Conservation (phyloP, 2,329 filamentous ascomycete genomes). For the Cladophialophora carrionii region DNA sequence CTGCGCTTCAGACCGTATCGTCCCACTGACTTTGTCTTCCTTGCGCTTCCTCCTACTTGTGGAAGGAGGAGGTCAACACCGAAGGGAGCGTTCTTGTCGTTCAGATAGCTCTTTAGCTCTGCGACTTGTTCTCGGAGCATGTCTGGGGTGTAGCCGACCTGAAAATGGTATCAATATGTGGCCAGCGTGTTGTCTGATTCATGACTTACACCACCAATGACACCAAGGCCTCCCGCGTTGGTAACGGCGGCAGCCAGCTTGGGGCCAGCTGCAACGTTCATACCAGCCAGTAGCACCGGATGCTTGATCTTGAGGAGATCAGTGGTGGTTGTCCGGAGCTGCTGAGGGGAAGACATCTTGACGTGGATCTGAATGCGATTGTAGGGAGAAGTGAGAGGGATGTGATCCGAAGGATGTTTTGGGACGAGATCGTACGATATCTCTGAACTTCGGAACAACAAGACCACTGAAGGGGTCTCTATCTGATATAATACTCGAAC, state of each 20-base stretch:
- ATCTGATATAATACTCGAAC: constrained; percentile 4
- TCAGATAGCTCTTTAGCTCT: constrained; percentile 85
- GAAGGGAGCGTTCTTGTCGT: constrained; percentile 91
- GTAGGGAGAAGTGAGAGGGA: neutral
- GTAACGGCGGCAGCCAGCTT: constrained; percentile 96
- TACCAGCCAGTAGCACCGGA: constrained; percentile 91
- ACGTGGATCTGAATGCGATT: constrained; percentile 4
- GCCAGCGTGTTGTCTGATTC: constrained; percentile 5
- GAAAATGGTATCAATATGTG: constrained; percentile 10
- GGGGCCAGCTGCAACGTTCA: constrained; percentile 98
- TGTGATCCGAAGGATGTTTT: constrained; percentile 1
- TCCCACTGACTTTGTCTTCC: constrained; percentile 84
- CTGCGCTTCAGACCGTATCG: neutral
- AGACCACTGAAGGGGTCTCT: neutral
- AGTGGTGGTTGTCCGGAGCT: constrained; percentile 87
- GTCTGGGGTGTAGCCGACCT: constrained; percentile 81
- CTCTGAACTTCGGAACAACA: neutral
- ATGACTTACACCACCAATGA: constrained; percentile 77
- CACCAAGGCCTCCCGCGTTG: constrained; percentile 93
- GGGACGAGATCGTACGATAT: constrained; percentile 1
- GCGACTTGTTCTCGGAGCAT: constrained; percentile 95
- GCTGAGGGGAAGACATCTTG: constrained; percentile 59
- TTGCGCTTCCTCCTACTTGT: constrained; percentile 89
- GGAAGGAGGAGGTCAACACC: constrained; percentile 92
- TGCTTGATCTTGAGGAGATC: constrained; percentile 98